These are phyloP conservation scores for Nepenthes alata DNA, from an alignment of 179 eudicot species.

Conservation along the genomic window DNA sequence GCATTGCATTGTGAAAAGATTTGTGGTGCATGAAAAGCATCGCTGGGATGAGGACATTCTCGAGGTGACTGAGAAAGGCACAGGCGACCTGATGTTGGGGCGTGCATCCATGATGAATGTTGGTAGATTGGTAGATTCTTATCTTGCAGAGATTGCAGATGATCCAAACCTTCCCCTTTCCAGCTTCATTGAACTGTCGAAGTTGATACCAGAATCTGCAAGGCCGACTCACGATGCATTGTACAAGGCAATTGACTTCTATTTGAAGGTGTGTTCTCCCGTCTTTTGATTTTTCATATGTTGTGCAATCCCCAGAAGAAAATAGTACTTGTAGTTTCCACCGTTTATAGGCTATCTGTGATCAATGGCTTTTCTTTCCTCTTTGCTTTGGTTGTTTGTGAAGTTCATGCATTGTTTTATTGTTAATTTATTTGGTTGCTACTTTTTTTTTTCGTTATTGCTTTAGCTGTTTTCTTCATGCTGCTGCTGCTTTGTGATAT, in stretches of 20 bases:
- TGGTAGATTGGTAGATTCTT: slow-evolving; percentile 55
- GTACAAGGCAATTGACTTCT: slow-evolving; percentile 58
- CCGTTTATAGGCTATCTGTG: too few species aligned
- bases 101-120: slow-evolving; percentile 46
- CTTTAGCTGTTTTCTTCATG: not conserved
- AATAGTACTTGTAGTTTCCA: too few species aligned
- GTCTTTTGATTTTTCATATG: not conserved
- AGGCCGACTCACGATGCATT: slow-evolving; percentile 70
- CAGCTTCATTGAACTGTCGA: slow-evolving; percentile 37
- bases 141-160: slow-evolving; percentile 52
- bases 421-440: not conserved
- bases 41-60: slow-evolving; percentile 18
- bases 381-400: not conserved
- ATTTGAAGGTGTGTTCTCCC: slow-evolving; percentile 42
- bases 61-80: slow-evolving; percentile 20
- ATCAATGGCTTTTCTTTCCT: not conserved
- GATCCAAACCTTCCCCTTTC: slow-evolving; percentile 43
- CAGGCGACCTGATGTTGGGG: slow-evolving; percentile 21
- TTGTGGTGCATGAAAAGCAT: slow-evolving; percentile 28
- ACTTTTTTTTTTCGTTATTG: not conserved
- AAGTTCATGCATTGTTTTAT: not conserved
- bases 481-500: too few species aligned
- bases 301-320: too few species aligned
- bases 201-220: slow-evolving; percentile 52
- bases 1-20: slow-evolving; percentile 38